phyloP scores from a whole-genome alignment of 2,329 filamentous ascomycete species.

The Aureobasidium pullulans region DNA sequence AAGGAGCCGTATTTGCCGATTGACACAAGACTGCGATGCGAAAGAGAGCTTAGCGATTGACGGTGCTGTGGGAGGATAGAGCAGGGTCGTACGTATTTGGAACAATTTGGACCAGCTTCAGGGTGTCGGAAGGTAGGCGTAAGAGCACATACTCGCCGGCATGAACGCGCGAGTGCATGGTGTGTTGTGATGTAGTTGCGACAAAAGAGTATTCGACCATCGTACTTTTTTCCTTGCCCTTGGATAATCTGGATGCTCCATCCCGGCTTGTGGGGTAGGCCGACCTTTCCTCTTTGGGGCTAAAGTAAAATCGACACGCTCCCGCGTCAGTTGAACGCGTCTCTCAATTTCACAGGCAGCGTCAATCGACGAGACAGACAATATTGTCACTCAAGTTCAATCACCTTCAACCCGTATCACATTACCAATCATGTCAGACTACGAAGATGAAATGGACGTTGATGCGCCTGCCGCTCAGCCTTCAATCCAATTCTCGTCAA shows the following conservation, averaged over 20 bases:
- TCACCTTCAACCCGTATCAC: neutral
- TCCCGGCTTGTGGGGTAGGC: neutral
- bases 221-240: neutral
- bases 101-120: constrained; percentile 51
- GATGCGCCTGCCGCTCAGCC: constrained; percentile 48
- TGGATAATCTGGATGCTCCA: neutral
- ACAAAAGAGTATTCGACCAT: neutral
- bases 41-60: neutral
- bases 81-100: constrained; percentile 55
- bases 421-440: constrained; percentile 43
- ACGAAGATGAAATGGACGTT: constrained; percentile 59
- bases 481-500: constrained; percentile 62
- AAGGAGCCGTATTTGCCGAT: constrained; percentile 92
- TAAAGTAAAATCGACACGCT: neutral
- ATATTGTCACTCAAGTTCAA: neutral
- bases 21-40: constrained; percentile 47
- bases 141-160: constrained; percentile 47
- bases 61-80: neutral
- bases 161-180: constrained; percentile 40
- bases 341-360: neutral
- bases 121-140: constrained; percentile 51
- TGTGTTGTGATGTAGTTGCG: neutral
- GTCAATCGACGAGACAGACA: neutral
- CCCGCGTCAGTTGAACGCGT: constrained; percentile 1
- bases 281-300: neutral